Evolutionary conservation across 352 stramenopile genomes (phyloP), one percentile per base, ranked within the genome.

Genomic region (Phytophthora constricta): DNA sequence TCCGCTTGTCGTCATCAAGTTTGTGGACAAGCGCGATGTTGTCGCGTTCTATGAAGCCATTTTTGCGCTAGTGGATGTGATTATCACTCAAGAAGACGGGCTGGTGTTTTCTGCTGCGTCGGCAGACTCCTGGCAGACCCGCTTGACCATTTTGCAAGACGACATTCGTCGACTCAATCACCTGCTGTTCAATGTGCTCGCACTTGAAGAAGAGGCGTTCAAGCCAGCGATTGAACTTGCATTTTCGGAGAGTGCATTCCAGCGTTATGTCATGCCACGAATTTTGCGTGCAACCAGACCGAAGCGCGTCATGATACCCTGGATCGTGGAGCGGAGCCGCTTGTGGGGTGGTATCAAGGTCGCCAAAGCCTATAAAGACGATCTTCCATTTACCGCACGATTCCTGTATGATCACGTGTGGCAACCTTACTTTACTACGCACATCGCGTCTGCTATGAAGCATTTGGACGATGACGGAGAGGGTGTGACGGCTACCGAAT

Each of bases 361-460:
- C 11, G 81, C 82, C 39, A 77, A 82, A 47, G 77, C 76, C 33
- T 90, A 89, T 65, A 86, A 82, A 58, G 84, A 90, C 49, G 84
- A 94, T 37, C 74, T 94, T 16, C 78, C 86, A 41, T 91, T 94
- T 52, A 87, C 82, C 0, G 80, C 82, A 9, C 76, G 86, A 42
- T 91, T 94, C 71, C 55, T 94, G 41, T 94, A 94, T 60, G 84
- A 91, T 37, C 86, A 87, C 26, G 80, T 92, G 33, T 94, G 86
- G 86, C 68, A 90, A 42, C 84, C 86, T 2, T 88, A 91, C 62
- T 94, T 88, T 59, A 70, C 81, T 19, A 74, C 72, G 42, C 76
- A 94, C 59, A 79, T 94, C 5, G 80, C 82, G 16, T 82, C 76
- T 13, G 81, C 79, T 22, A 94, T 94, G 86, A 92, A 89, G 53